These are phyloP conservation scores for Rhodotorula sp. DNA, from an alignment of 1,284 basidiomycete species.

Conservation along the genomic window DNA sequence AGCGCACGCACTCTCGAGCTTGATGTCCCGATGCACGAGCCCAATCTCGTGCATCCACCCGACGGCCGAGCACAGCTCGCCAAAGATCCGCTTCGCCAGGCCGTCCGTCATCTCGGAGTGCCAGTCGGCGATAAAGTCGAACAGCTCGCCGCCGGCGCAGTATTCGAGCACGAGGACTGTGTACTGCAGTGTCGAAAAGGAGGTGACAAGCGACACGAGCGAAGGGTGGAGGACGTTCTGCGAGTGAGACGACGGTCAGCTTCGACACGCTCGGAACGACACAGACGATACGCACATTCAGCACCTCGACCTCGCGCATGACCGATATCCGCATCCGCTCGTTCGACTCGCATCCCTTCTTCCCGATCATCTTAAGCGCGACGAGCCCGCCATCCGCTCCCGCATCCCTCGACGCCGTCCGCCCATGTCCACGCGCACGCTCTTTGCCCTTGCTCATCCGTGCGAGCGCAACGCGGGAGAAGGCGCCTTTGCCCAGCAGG, in stretches of 20 bases:
- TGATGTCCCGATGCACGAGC: constrained; percentile 88
- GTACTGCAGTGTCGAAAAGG: constrained; percentile 69
- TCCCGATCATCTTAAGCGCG: constrained; percentile 79
- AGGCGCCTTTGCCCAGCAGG: constrained; percentile 42
- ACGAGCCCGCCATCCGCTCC: constrained; percentile 55
- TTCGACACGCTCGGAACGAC: neutral
- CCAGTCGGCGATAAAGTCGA: constrained; percentile 66
- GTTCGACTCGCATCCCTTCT: constrained; percentile 57
- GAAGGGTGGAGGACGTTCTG: constrained; percentile 81
- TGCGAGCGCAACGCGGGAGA: constrained; percentile 41
- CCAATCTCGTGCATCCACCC: constrained; percentile 86
- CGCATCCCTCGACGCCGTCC: neutral
- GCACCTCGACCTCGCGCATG: constrained; percentile 79
- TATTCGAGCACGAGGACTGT: constrained; percentile 80
- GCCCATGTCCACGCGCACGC: neutral
- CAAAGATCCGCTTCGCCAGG: constrained; percentile 71
- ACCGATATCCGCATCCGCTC: constrained; percentile 77
- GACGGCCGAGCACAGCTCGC: constrained; percentile 74
- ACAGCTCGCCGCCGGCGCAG: constrained; percentile 76
- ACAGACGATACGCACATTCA: constrained; percentile 58
- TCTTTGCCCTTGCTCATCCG: neutral
- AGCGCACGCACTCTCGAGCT: constrained; percentile 76
- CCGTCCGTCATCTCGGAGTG: constrained; percentile 60
- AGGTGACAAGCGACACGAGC: constrained; percentile 70
- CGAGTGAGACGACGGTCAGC: neutral